Percentiles rank a stretch among this genome's conserved stretches.
Evolutionary conservation across 352 stramenopile genomes (phyloP).

Genomic region (Globisporangium cederbergense): DNA sequence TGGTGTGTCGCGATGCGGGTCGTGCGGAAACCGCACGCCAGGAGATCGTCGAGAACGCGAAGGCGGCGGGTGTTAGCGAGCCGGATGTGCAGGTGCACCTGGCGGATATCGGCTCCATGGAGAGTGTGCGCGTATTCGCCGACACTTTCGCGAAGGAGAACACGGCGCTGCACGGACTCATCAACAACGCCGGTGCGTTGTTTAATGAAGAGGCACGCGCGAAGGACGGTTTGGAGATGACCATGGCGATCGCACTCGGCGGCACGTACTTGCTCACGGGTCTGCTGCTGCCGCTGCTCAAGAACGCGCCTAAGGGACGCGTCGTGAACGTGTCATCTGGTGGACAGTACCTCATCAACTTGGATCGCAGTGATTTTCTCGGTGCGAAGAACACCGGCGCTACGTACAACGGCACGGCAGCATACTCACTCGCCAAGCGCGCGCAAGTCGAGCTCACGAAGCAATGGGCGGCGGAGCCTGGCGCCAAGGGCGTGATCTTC

Average conservation of each 20-base stretch:
- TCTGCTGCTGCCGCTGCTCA: conserved; percentile 39
- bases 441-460: conserved; percentile 47
- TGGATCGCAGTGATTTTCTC: conserved; percentile 29
- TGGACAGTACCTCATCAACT: conserved; percentile 37
- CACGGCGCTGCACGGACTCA: conserved; percentile 28
- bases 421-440: conserved; percentile 47
- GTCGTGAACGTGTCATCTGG: conserved; percentile 54
- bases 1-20: conserved; percentile 39
- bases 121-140: conserved; percentile 38
- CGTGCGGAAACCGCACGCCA: conserved; percentile 32
- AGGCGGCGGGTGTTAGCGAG: conserved; percentile 23
- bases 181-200: conserved; percentile 53
- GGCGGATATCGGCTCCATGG: conserved; percentile 39
- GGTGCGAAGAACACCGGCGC: conserved; percentile 22
- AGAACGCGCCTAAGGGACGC: conserved; percentile 32
- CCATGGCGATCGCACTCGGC: conserved; percentile 37
- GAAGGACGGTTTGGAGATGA: conserved; percentile 32
- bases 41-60: conserved; percentile 35
- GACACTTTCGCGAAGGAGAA: conserved; percentile 24
- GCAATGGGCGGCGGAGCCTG: conserved; percentile 34
- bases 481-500: conserved; percentile 34
- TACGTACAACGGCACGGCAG: conserved; percentile 30
- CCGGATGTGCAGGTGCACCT: conserved; percentile 37
- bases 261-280: conserved; percentile 47
- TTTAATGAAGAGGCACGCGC: conserved; percentile 34